phyloP scores from a whole-genome alignment of 345 rosid genomes.

The Arabidopsis thaliana region DNA sequence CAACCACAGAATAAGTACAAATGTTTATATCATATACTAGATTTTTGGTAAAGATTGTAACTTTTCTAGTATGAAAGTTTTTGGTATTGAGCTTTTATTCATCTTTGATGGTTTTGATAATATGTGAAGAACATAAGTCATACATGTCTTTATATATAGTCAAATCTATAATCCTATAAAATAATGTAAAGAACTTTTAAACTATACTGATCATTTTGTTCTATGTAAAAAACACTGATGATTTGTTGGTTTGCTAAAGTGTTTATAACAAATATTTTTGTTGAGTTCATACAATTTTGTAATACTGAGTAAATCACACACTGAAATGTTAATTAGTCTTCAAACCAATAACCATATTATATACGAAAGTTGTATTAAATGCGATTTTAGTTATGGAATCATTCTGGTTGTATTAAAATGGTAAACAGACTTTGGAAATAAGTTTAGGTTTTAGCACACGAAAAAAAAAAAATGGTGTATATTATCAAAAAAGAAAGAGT shows the following conservation, averaged over 20 bases:
- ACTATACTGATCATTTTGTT: background rate
- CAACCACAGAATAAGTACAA: conserved; percentile 29
- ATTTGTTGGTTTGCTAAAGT: background rate
- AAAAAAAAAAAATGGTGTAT: too few relatives aligned
- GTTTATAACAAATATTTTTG: background rate
- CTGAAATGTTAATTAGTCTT: too few relatives aligned
- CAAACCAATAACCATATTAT: too few relatives aligned
- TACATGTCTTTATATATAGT: background rate
- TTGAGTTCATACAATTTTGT: background rate
- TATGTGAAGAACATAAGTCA: background rate
- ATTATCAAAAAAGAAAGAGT: too few relatives aligned
- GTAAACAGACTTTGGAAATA: too few relatives aligned
- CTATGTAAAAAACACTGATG: background rate
- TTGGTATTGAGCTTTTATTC: conserved; percentile 25
- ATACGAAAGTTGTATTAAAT: too few relatives aligned
- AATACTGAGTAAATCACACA: too few relatives aligned
- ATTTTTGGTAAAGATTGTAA: conserved; percentile 9
- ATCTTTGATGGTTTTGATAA: conserved; percentile 21
- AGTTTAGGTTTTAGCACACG: too few relatives aligned
- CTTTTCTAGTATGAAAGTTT: conserved; percentile 22
- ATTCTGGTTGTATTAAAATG: too few relatives aligned
- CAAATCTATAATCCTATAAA: background rate
- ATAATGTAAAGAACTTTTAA: background rate
- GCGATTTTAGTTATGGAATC: too few relatives aligned
- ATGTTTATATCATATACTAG: background rate